phyloP scores from a whole-genome alignment of 345 rosid species.

The Bretschneidera sinensis region DNA sequence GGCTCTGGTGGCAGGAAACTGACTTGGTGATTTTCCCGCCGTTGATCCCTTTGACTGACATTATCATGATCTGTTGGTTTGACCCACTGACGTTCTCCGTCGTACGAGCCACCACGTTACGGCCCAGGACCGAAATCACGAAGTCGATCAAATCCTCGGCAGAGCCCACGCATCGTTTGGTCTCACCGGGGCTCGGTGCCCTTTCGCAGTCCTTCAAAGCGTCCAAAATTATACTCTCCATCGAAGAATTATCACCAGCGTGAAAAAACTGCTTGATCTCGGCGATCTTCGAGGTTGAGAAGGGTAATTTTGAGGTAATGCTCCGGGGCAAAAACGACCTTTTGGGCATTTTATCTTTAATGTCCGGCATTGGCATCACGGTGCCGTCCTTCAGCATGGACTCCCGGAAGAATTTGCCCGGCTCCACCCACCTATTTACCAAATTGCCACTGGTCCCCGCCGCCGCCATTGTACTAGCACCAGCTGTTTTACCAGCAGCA shows the following conservation, averaged over 20 bases:
- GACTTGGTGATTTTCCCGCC: constrained; percentile 62
- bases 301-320: constrained; percentile 53
- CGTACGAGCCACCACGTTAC: constrained; percentile 42
- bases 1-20: constrained; percentile 75
- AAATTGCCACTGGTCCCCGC: constrained; percentile 38
- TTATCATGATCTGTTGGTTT: constrained; percentile 44
- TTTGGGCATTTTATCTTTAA: constrained; percentile 77
- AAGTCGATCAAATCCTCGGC: constrained; percentile 84
- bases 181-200: constrained; percentile 64
- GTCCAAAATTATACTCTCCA: constrained; percentile 45
- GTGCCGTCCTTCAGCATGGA: constrained; percentile 48
- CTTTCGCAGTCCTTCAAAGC: constrained; percentile 65
- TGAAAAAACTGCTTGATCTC: constrained; percentile 48
- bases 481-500: too few relatives aligned
- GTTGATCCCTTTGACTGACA: constrained; percentile 53
- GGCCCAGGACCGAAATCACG: constrained; percentile 57
- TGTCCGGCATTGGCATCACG: constrained; percentile 76
- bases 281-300: constrained; percentile 36
- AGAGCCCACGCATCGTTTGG: constrained; percentile 68
- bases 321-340: constrained; percentile 80
- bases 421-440: constrained; percentile 70
- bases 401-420: constrained; percentile 86
- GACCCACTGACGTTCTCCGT: constrained; percentile 58
- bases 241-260: constrained; percentile 58
- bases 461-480: not conserved